Evolutionary conservation across 257 asterid species (phyloP), one percentile per base, ranked within the genome.

Genomic region (Primulina eburnea): DNA sequence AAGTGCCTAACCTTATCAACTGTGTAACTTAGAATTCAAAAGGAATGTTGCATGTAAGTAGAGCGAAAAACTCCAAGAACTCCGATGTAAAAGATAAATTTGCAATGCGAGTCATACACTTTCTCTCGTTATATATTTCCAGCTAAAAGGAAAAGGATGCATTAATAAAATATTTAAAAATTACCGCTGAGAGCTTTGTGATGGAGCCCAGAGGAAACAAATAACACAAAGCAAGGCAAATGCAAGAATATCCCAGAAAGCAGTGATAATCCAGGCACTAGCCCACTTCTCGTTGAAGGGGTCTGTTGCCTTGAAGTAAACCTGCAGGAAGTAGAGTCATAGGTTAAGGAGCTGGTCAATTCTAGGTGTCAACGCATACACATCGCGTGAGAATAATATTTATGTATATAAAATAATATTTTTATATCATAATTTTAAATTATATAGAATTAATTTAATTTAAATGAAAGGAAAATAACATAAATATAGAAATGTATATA

Each of bases 241-340:
- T 55, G 93, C 88, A 64, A 94, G 86, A 76, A 94, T 77, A 82
- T 94, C 97, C 99, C 99, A 94, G 85, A 91, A 94, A 70, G 99
- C 96, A 68, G 92, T 86, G 82, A 94, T 81, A 71, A 91, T 88
- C 99, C 99, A 94, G 58, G 96, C 96, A 74, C 87, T 86, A 81
- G 84, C 93, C 99, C 99, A 94, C 78, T 88, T 86, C 83, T 94
- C 99, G 37, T 91, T 94, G 83, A 89, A 94, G 75, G 99, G 97
- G 80, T 94, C 99, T 60, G 97, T 85, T 71, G 96, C 95, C 88
- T 94, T 91, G 76, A 91, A 94, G 76, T 89, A 94, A 70, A 94
- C 81, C 99, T 94, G 86, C 71, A 81, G 43, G 72, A 75, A 75
- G 52, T 68, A 71, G 73, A 77, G 28, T 28, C 30, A 28, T 28